Base-by-base conservation (phyloP, 2,329 filamentous ascomycete species). In the Phoma sp. region DNA sequence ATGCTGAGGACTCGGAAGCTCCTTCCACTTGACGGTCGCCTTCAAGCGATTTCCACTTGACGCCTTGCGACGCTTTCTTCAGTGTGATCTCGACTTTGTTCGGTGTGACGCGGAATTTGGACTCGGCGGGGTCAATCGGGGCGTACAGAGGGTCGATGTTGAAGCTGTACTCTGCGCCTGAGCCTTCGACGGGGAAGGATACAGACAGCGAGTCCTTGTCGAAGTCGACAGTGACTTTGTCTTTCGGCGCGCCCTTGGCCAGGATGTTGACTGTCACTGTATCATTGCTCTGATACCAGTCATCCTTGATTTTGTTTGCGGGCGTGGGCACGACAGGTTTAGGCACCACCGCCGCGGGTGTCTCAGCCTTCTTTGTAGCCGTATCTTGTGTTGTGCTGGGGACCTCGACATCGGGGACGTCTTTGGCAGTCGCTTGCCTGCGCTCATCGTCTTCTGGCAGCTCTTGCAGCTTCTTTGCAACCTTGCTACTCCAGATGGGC, bases 11-110 rank as follows among this genome's bases (percentile, higher is more conserved):
- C 3, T 52, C 35, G 4, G 58, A n/a, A 7, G 57, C 44, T 18
- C 58, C 53, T 27, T 58, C 53, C 27, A 62, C 53, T 25, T 60
- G 54, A 10, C 59, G 60, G 37, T 65, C 62, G 33, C 66, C 67
- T 74, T 89, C 84, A 1, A 90, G 77, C 1, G 75, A 67, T 24
- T 80, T 73, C 91, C 91, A 95, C 70, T 90, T 93, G 44, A 81
- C 75, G 6, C 87, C 88, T 0, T 83, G 74, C 1, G 73, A 80
- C 36, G 81, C 78, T 74, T 96, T 96, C 57, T 81, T 82, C 13
- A 96, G 81, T 9, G 79, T 82, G 33, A 96, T 78, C 72, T 96
- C 92, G 48, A 96, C 82, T 72, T 96, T 96, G 67, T 86, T 91
- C 1, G 88, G 81, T 37, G 89, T 88, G 48, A 96, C 83, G 1